Percentiles rank a stretch among this genome's conserved stretches.
phyloP scores from a whole-genome alignment of 495 filamentous ascomycete species.

The Umbilicaria muhlenbergii region DNA sequence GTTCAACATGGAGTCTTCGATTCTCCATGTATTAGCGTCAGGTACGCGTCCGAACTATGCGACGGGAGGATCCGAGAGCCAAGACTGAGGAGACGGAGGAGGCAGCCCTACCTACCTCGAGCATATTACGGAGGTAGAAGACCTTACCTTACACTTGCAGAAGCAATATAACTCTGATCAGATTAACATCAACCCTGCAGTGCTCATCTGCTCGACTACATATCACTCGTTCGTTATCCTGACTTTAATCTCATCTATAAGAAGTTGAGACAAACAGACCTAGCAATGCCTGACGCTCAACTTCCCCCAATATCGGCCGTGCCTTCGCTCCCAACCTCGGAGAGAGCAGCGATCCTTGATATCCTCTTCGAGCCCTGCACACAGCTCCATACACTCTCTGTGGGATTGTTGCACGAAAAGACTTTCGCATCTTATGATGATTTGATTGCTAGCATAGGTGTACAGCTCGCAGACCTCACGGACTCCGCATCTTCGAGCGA shows the following conservation, averaged over 20 bases:
- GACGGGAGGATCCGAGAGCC: no score
- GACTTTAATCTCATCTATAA: neutral
- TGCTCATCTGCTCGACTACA: no score
- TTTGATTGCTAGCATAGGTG: slow-evolving; percentile 42
- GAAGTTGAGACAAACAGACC: neutral
- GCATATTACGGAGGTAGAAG: no score
- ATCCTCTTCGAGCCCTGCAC: slow-evolving; percentile 75
- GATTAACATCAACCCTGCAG: no score
- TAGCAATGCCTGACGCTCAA: slow-evolving; percentile 3
- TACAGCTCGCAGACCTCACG: slow-evolving; percentile 36
- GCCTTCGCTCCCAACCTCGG: slow-evolving; percentile 35
- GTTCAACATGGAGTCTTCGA: no score
- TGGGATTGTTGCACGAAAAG: slow-evolving; percentile 47
- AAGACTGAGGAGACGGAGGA: no score
- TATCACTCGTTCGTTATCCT: no score
- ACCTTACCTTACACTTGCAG: no score
- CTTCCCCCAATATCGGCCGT: slow-evolving; percentile 39
- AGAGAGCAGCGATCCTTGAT: slow-evolving; percentile 52
- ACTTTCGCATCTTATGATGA: slow-evolving; percentile 44
- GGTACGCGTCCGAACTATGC: no score
- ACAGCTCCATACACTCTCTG: slow-evolving; percentile 54
- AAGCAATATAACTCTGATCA: no score
- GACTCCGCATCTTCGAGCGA: slow-evolving; percentile 37
- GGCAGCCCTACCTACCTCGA: no score
- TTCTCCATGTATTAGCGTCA: no score